Conservation (phyloP, 164 flowering plant genomes). For the Kingdonia uniflora region DNA sequence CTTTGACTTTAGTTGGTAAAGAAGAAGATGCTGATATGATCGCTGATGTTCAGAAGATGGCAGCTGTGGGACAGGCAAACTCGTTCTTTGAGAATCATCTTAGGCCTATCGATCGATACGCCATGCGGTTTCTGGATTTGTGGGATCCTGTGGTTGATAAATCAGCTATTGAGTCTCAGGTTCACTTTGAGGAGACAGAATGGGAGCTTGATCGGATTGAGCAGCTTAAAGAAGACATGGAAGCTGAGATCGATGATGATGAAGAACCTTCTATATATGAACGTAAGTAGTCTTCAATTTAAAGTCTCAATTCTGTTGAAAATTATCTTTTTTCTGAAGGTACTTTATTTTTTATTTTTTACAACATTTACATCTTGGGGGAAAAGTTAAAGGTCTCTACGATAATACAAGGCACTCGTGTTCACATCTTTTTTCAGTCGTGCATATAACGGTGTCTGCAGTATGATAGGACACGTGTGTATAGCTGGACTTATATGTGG, state of each 20-base stretch:
- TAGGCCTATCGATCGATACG: slow-evolving; percentile 94
- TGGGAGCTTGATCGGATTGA: slow-evolving; percentile 98
- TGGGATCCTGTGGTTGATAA: slow-evolving; percentile 93
- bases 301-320: background rate
- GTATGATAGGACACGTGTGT: too few species aligned
- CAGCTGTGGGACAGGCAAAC: slow-evolving; percentile 83
- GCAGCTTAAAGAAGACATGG: slow-evolving; percentile 93
- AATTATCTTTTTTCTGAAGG: too few species aligned
- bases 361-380: too few species aligned
- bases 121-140: slow-evolving; percentile 74
- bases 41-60: slow-evolving; percentile 93
- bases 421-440: too few species aligned
- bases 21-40: slow-evolving; percentile 89
- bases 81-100: slow-evolving; percentile 78
- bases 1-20: slow-evolving; percentile 31
- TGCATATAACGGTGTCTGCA: too few species aligned
- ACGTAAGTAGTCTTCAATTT: slow-evolving; percentile 38
- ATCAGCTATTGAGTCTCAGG: slow-evolving; percentile 52
- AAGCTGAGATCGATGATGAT: slow-evolving; percentile 96
- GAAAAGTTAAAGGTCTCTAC: too few species aligned
- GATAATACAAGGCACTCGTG: too few species aligned
- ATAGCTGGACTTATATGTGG: background rate
- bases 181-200: slow-evolving; percentile 62
- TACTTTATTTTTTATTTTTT: too few species aligned
- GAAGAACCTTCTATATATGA: slow-evolving; percentile 93